Base-by-base conservation (phyloP, 2,329 filamentous ascomycete species). In the Cordyceps militaris region DNA sequence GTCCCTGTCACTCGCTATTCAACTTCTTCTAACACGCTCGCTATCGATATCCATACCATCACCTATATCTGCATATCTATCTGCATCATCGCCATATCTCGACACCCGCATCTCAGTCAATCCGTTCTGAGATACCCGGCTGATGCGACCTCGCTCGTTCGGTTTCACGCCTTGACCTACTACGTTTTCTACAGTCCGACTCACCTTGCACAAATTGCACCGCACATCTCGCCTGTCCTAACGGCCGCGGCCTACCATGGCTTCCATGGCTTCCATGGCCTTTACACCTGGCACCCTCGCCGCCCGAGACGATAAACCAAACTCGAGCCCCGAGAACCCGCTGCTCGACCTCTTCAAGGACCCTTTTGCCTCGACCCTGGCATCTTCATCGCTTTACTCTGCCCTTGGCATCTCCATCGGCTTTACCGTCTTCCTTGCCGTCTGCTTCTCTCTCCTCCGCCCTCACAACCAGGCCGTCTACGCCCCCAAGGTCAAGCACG, bases 381-480 rank as follows among this genome's bases (percentile, higher is more conserved):
- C 36, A 8, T 48, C 56, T n/a, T 10, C 57, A 9, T 56, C 52
- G 7, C 79, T 97, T 60, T 85, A 86, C 73, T 87, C 89, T 59
- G 91, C 92, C 50, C 75, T 97, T 46, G 88, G 79, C 62, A 91
- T 88, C 23, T 96, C 93, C 3, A 69, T 97, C 46, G 88, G 84
- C 57, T 77, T 94, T 67, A 90, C 91, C 9, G 67, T 81, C 61
- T 78, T 85, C 64, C 86, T 96, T 64, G 86, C 90, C 61, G 70
- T 96, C 59, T 74, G 85, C 63, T 99, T 97, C 79, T 96, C 91
- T 61, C 77, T 97, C 65, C 79, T 97, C 57, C 89, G 94, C 60
- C 94, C 94, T 5, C 91, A 92, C 72, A 93, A 97, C 72, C 88
- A 87, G 57, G 83, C 93, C 64, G 90, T 99, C 49, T 99, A 99